phyloP scores from a whole-genome alignment of 495 filamentous ascomycete species.

The Penicillium robsamsonii region DNA sequence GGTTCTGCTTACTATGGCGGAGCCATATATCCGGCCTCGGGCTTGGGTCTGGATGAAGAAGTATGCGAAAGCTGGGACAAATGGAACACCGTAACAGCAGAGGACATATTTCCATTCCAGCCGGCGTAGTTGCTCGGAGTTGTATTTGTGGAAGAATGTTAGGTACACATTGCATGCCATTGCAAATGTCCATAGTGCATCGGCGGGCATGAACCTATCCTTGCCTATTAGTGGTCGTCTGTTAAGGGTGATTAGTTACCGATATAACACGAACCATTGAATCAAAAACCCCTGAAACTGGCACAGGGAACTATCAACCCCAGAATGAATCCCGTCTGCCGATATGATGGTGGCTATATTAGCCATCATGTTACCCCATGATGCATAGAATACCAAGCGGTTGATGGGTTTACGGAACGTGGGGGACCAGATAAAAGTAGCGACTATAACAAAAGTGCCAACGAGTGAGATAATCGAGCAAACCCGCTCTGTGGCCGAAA shows the following conservation, averaged over 20 bases:
- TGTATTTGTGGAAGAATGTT: conserved; percentile 77
- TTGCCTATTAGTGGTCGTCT: conserved; percentile 3
- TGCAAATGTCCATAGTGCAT: conserved; percentile 75
- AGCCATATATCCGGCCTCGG: conserved; percentile 65
- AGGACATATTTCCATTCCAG: conserved; percentile 73
- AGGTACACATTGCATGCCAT: conserved; percentile 90
- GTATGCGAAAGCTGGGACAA: conserved; percentile 66
- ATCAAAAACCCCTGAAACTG: conserved; percentile 75
- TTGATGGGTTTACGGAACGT: conserved; percentile 78
- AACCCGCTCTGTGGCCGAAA: conserved; percentile 63
- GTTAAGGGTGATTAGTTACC: neutral
- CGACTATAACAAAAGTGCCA: conserved; percentile 70
- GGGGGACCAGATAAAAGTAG: conserved; percentile 58
- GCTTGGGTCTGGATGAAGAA: conserved; percentile 55
- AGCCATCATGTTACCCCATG: conserved; percentile 78
- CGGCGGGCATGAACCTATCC: conserved; percentile 68
- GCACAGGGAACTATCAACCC: conserved; percentile 55
- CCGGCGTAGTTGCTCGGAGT: conserved; percentile 60
- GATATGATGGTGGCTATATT: conserved; percentile 79
- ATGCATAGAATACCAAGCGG: conserved; percentile 79
- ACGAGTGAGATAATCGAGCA: conserved; percentile 70
- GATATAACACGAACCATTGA: conserved; percentile 58
- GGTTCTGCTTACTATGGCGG: conserved; percentile 54
- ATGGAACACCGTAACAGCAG: conserved; percentile 73
- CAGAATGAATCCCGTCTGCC: conserved; percentile 47